Base-by-base conservation (phyloP, 257 asterid species). In the Gentiana dahurica region DNA sequence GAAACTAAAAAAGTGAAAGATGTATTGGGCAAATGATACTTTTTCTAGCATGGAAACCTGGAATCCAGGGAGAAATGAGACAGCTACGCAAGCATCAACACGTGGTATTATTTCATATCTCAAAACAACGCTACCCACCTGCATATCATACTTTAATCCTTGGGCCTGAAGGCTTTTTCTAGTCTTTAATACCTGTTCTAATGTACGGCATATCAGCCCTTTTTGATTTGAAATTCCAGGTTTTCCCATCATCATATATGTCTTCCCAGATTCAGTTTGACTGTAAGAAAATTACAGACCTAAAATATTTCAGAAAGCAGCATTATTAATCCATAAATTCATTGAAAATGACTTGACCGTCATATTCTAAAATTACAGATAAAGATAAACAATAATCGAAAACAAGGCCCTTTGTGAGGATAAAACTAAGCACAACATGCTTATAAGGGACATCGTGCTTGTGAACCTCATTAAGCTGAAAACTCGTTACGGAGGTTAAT, bases 141-240 rank as follows among this genome's bases (percentile, higher is more conserved):
- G 91, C 97, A 92, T 92, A 34, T 88, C 97, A 67, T 92, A 92
- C 76, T 84, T 85, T 95, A 97, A 92, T 54, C 99, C 99, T 59
- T 92, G 95, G 45, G 81, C 75, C 72, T 88, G 90, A 63, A 88
- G 87, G 60, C 48, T 53, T 74, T 84, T 90, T 63, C 78, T 84
- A 1, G 97, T 83, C 24, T 24, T 24, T 24, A 24, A 24, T 24
- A 24, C 24, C 24, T 24, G 24, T 24, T 24, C 24, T 24, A 74
- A 83, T 82, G 71, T 88, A 92, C 11, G 88, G 93, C 59, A 88
- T 95, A 54, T 92, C 95, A 56, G 88, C 58, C 2, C 95, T 73
- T 88, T 86, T 66, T 81, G 86, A 59, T 86, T 86, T 7, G 64
- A 58, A 47, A 47, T 60, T 53, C 83, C 85, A 8, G 95, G 85